phyloP scores from a whole-genome alignment of 805 yeast species.

The Danielia oregonensis region DNA sequence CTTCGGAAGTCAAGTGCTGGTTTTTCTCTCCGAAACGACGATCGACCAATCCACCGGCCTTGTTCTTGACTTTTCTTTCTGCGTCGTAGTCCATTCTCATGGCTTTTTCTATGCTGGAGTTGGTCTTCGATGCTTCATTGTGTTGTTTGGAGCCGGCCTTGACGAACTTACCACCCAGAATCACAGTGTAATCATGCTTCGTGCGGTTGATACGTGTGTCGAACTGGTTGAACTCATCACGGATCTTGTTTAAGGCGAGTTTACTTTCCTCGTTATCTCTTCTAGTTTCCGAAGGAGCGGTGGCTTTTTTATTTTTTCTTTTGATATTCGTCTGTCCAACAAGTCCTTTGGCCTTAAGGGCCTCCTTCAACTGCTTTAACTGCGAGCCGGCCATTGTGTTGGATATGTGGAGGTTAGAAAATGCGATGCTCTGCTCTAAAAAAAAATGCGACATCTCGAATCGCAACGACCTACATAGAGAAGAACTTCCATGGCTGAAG shows the following conservation, averaged over 20 bases:
- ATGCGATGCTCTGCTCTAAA: conserved; percentile 7
- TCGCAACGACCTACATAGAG: too few relatives aligned
- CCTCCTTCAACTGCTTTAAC: conserved; percentile 74
- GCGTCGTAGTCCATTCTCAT: conserved; percentile 61
- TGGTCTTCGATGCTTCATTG: conserved; percentile 29
- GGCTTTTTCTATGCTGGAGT: conserved; percentile 35
- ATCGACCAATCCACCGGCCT: conserved; percentile 76
- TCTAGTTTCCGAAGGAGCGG: conserved; percentile 58
- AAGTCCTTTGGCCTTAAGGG: conserved; percentile 71
- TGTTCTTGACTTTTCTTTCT: conserved; percentile 59
- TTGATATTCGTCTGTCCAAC: conserved; percentile 80
- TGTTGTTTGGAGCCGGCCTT: conserved; percentile 39
- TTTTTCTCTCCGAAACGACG: conserved; percentile 90
- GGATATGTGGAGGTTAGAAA: conserved; percentile 2
- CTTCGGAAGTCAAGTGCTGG: conserved; percentile 69
- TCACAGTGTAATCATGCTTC: conserved; percentile 50
- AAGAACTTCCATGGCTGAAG: too few relatives aligned
- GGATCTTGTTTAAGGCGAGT: conserved; percentile 51
- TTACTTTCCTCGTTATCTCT: conserved; percentile 59
- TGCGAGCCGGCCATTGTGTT: conserved; percentile 78
- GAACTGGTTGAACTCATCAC: conserved; percentile 87
- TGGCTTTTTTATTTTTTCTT: conserved; percentile 47
- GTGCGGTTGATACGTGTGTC: conserved; percentile 69
- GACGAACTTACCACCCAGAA: conserved; percentile 41
- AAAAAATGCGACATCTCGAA: neutral